These are phyloP conservation scores for Pythium brassicae DNA, from an alignment of 352 stramenopile species.

Conservation along the genomic window DNA sequence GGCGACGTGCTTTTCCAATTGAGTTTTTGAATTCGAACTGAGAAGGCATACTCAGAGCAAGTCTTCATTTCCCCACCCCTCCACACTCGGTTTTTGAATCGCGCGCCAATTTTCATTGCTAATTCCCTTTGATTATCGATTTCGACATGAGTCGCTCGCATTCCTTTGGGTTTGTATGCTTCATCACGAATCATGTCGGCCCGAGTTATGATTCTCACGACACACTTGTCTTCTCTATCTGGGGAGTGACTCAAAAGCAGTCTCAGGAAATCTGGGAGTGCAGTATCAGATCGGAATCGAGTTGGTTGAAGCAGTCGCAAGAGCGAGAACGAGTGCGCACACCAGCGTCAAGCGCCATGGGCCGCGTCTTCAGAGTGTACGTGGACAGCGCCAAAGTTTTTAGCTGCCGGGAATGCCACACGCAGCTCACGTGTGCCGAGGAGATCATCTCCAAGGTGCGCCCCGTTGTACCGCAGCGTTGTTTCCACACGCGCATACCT, in stretches of 20 bases:
- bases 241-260: neutral
- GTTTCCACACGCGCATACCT: neutral
- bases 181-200: neutral
- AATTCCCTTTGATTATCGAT: neutral
- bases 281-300: constrained; percentile 1
- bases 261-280: neutral
- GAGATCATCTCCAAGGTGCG: constrained; percentile 94
- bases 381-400: constrained; percentile 90
- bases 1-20: constrained; percentile 16
- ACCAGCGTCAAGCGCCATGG: constrained; percentile 27
- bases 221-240: neutral
- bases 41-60: constrained; percentile 27
- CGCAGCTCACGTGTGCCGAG: constrained; percentile 89
- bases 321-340: neutral
- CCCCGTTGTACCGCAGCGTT: neutral
- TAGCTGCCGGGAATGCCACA: constrained; percentile 87
- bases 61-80: constrained; percentile 4
- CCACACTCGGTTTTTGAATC: constrained; percentile 6
- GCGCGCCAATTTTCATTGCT: constrained; percentile 3
- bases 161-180: neutral
- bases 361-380: constrained; percentile 87
- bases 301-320: constrained; percentile 11
- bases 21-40: constrained; percentile 29
- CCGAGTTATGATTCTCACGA: neutral
- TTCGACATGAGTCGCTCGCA: neutral